phyloP scores from a whole-genome alignment of 2,329 filamentous ascomycete genomes.

The Ophiocordyceps unilateralis region DNA sequence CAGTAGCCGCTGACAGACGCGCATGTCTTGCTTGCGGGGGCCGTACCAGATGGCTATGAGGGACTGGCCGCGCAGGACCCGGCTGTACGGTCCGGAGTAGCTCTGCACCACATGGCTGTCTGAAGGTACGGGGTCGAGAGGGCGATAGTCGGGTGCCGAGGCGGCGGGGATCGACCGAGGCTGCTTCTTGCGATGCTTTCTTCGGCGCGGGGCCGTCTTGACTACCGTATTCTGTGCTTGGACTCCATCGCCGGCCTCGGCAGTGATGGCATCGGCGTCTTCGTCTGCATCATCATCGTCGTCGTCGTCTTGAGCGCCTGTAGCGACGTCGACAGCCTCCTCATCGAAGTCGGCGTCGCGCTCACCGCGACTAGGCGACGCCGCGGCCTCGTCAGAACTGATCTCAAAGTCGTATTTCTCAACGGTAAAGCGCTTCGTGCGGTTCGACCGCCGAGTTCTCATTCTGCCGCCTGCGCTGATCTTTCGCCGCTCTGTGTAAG shows the following conservation, averaged over 20 bases:
- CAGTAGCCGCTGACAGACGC: constrained; percentile 18
- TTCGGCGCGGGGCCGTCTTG: background rate
- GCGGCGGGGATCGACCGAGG: background rate
- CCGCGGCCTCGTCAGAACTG: constrained; percentile 13
- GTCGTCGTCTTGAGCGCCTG: constrained; percentile 10
- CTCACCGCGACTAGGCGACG: constrained; percentile 8
- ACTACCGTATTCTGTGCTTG: background rate
- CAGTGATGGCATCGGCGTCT: background rate
- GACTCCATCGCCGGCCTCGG: background rate
- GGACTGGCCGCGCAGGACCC: constrained; percentile 13
- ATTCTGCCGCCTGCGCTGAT: constrained; percentile 6
- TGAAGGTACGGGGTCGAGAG: constrained; percentile 15
- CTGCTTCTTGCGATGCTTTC: background rate
- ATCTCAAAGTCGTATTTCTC: constrained; percentile 19
- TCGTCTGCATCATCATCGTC: constrained; percentile 1
- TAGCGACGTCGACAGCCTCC: constrained; percentile 7
- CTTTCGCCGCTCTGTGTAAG: background rate
- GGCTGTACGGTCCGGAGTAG: constrained; percentile 19
- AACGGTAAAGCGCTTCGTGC: constrained; percentile 15
- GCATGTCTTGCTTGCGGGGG: constrained; percentile 17
- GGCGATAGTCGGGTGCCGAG: constrained; percentile 3
- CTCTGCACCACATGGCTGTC: constrained; percentile 15
- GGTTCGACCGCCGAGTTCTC: constrained; percentile 20
- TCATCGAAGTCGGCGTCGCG: constrained; percentile 16
- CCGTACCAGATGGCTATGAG: constrained; percentile 25